Percentiles rank a stretch among this genome's conserved stretches.
Conservation (phyloP, 306 rosid genomes). For the Trifolium repens region DNA sequence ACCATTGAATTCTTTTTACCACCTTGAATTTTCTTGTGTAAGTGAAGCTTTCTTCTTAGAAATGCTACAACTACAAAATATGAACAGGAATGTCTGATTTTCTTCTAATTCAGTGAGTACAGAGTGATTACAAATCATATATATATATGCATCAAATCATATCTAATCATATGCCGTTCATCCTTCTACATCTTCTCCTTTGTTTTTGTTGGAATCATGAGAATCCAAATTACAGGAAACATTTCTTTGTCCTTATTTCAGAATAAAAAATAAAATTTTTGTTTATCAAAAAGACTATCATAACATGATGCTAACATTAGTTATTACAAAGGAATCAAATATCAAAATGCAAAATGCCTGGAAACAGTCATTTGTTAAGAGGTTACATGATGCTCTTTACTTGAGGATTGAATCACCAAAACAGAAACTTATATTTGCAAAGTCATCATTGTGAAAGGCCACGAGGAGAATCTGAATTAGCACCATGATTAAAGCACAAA, state of each 20-base stretch:
- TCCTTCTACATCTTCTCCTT: neutral
- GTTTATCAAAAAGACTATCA: neutral
- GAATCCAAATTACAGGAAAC: neutral
- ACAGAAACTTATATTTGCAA: too few species aligned
- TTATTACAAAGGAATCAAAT: neutral
- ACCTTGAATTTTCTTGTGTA: neutral
- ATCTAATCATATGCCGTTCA: neutral
- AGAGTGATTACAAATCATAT: neutral
- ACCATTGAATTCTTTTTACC: neutral
- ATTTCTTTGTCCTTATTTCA: neutral
- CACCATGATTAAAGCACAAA: too few species aligned
- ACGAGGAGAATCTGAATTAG: too few species aligned
- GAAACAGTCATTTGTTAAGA: neutral
- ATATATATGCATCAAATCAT: neutral
- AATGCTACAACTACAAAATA: neutral
- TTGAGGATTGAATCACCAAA: neutral
- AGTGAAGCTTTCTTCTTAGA: slow-evolving; percentile 5
- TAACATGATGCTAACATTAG: neutral
- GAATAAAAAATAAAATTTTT: neutral
- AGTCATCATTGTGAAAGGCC: too few species aligned
- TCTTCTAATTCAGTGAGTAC: neutral
- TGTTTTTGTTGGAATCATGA: neutral
- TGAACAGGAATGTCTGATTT: neutral
- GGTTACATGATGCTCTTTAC: neutral
- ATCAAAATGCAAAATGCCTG: neutral